Base-by-base conservation (phyloP, 2,329 filamentous ascomycete genomes). In the Neopestalotiopsis clavispora region DNA sequence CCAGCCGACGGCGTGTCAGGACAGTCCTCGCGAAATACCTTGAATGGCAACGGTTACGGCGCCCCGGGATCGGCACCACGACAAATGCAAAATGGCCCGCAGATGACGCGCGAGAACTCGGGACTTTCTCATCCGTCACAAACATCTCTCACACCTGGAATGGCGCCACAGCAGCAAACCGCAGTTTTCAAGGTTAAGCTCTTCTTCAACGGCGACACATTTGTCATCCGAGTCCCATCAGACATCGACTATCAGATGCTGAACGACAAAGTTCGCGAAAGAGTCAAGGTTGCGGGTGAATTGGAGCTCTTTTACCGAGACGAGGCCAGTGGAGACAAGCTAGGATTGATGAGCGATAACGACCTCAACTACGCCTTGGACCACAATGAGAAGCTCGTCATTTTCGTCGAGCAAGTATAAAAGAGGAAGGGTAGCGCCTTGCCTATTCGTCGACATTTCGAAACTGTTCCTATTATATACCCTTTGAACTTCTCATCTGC, bases 181-280 rank as follows among this genome's bases (percentile, higher is more conserved):
- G 82, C 86, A 7, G 87, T 89, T 3, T 91, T 98, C 84, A 98
- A 98, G 81, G 93, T 98, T 78, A 98, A 98, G 83, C 92, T 98
- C 67, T 96, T 93, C 83, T 98, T 94, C 83, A 93, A 95, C 72
- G 92, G 95, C 70, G 95, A 98, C 73, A 89, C 97, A 68, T 95
- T 98, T 73, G 93, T 96, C 59, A 94, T 99, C 75, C 91, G 95
- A 42, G 94, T 98, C 67, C 92, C 95, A 0, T 87, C 88, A 1
- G 92, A 97, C 67, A 94, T 97, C 75, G 87, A 87, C 67, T 96
- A 91, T 79, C 85, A 88, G 66, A 92, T 94, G 70, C 86, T 99
- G 9, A 91, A 92, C 74, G 91, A 94, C 73, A 97, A 96, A 81
- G 90, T 98, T 69, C 88, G 90, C 64, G 94, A 98, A 74, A 89